Percentiles rank a stretch among this genome's conserved stretches.
These are phyloP conservation scores for Metarhizium rileyi DNA, from an alignment of 2,329 filamentous ascomycete species.

Conservation along the genomic window DNA sequence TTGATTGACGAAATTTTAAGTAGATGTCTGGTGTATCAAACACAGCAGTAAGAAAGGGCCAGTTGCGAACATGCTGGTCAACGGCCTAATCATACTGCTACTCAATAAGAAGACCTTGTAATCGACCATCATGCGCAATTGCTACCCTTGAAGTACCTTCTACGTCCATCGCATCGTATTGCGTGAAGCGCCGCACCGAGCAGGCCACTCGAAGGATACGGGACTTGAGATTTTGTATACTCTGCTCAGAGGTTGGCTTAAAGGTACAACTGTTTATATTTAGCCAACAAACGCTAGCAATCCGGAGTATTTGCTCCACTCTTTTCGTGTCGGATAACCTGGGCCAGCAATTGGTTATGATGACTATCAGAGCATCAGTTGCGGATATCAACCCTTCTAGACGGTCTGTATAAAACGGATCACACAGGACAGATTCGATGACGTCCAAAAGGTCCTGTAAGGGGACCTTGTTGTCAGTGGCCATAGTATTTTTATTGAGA, in stretches of 20 bases:
- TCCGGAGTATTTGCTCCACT: slow-evolving; percentile 53
- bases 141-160: neutral
- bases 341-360: slow-evolving; percentile 60
- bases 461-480: slow-evolving; percentile 6
- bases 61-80: neutral
- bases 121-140: neutral
- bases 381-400: slow-evolving; percentile 44
- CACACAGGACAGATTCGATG: slow-evolving; percentile 52
- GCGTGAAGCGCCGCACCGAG: neutral
- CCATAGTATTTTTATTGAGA: neutral
- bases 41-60: neutral
- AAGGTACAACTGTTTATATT: slow-evolving; percentile 31
- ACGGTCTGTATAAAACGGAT: slow-evolving; percentile 55
- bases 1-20: slow-evolving; percentile 19
- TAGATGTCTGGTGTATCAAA: neutral
- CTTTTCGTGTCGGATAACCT: slow-evolving; percentile 46
- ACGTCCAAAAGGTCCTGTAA: slow-evolving; percentile 56
- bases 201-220: neutral
- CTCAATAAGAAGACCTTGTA: neutral
- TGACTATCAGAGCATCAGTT: slow-evolving; percentile 40
- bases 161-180: neutral
- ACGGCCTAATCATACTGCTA: neutral
- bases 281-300: slow-evolving; percentile 53
- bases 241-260: neutral
- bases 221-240: neutral